These are phyloP conservation scores for Ceratocystis destructans DNA, from an alignment of 2,329 filamentous ascomycete species.

Conservation along the genomic window DNA sequence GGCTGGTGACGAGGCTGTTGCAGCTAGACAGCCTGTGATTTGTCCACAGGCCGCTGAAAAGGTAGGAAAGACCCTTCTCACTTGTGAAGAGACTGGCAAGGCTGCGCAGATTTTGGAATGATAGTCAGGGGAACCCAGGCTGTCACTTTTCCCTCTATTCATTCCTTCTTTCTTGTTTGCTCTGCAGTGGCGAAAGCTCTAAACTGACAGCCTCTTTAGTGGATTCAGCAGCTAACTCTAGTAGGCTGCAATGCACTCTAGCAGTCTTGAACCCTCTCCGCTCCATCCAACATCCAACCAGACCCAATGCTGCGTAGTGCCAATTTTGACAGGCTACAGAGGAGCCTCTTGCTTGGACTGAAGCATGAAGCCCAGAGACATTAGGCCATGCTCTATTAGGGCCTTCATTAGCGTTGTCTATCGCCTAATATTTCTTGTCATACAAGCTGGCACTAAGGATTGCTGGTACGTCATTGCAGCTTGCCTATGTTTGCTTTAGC, in stretches of 20 bases:
- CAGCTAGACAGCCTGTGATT: too few relatives aligned
- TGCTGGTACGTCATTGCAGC: background rate
- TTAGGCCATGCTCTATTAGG: background rate
- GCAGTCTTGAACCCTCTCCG: background rate
- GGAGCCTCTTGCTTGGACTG: background rate
- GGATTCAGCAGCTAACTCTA: background rate
- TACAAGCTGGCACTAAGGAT: background rate
- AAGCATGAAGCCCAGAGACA: background rate
- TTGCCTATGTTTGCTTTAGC: background rate
- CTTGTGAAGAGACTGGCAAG: background rate
- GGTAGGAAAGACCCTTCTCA: background rate
- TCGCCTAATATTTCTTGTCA: background rate
- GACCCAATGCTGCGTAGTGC: background rate
- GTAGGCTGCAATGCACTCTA: background rate
- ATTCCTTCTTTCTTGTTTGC: background rate
- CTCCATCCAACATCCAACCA: background rate
- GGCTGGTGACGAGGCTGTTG: background rate
- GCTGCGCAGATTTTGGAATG: background rate
- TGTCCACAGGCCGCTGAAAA: too few relatives aligned
- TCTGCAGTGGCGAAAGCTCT: conserved; percentile 1
- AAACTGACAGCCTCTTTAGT: background rate
- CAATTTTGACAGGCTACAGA: background rate
- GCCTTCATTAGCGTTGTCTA: background rate
- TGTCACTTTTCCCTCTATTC: background rate
- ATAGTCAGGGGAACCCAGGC: conserved; percentile 4